phyloP scores from a whole-genome alignment of 1,284 basidiomycete genomes.

The Moesziomyces globuligerus region DNA sequence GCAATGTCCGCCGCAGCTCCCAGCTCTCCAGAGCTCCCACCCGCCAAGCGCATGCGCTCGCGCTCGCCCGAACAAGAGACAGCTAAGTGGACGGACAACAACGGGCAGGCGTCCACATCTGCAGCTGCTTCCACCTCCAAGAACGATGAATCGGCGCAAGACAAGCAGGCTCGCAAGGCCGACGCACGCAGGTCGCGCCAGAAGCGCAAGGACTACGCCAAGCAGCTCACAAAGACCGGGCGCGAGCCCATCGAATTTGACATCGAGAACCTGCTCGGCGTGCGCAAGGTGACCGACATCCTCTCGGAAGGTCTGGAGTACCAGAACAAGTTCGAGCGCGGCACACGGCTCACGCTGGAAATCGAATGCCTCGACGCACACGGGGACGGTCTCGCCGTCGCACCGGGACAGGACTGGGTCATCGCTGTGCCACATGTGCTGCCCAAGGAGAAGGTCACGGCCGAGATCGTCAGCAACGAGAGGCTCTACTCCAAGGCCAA shows the following conservation, averaged over 20 bases:
- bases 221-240: constrained; percentile 58
- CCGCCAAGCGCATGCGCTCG: constrained; percentile 37
- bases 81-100: background rate
- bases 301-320: constrained; percentile 52
- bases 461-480: constrained; percentile 53
- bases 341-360: constrained; percentile 44
- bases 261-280: constrained; percentile 57
- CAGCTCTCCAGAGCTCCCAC: constrained; percentile 29
- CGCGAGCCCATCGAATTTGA: constrained; percentile 64
- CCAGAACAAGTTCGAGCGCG: constrained; percentile 47
- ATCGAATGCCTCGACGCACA: constrained; percentile 63
- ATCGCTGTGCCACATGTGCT: constrained; percentile 60
- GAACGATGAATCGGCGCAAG: constrained; percentile 4
- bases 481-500: constrained; percentile 56
- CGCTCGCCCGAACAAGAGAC: constrained; percentile 19
- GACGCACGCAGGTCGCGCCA: constrained; percentile 47
- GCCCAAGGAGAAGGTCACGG: constrained; percentile 58
- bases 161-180: constrained; percentile 45
- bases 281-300: constrained; percentile 50
- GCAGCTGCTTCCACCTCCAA: background rate
- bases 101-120: constrained; percentile 14
- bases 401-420: constrained; percentile 55
- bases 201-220: constrained; percentile 57
- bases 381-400: constrained; percentile 62
- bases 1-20: constrained; percentile 19